Evolutionary conservation across 73 alveolate species (phyloP), one percentile per base, ranked within the genome.

Genomic region (Stentor roeselii): DNA sequence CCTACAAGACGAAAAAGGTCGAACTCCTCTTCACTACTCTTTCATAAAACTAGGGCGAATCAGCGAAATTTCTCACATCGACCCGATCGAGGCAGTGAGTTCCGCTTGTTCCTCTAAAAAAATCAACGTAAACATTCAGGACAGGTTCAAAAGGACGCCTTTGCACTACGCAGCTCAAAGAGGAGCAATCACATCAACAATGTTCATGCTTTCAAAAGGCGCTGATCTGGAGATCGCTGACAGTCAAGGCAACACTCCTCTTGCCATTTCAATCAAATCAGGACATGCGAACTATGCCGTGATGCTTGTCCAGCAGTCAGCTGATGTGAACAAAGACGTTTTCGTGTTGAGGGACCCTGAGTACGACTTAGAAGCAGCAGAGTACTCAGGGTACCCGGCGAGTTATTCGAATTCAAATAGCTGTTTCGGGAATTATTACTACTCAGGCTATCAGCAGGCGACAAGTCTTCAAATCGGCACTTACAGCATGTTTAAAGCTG

Each of bases 11-110:
- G 11, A 40, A 27, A 60, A 59, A 59, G 78, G 84, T 31, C 85
- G 98, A 82, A 89, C 94, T 37, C 96, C 98, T 6, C 78, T 91
- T 0, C 95, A 89, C 76, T 93, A 93, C 75, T 85, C 93, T 59
- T 93, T 93, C 60, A 92, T 87, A 3, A 91, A 91, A 87, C 78
- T 92, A 36, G 87, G 90, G 36, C 37, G 83, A 58, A 67, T 92
- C 85, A 58, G 14, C 30, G 59, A 42, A 42, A 32, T 58, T 3
- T 1, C 88, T 2, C 83, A 83, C 40, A 93, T 88, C 59, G 98
- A 93, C 78, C 98, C 98, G 11, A 86, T 86, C 82, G 96, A 91
- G 60, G 82, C 93, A 4, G 95, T 88, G 32, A 75, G 87, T 41
- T 36, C 84, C 14, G 74, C 93, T 15, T 92, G 89, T 41, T 88